A percentile compares a stretch with the other conserved stretches of the same genome.
Conservation (phyloP, 2,329 filamentous ascomycete genomes). For the Aspergillus aculeatus region DNA sequence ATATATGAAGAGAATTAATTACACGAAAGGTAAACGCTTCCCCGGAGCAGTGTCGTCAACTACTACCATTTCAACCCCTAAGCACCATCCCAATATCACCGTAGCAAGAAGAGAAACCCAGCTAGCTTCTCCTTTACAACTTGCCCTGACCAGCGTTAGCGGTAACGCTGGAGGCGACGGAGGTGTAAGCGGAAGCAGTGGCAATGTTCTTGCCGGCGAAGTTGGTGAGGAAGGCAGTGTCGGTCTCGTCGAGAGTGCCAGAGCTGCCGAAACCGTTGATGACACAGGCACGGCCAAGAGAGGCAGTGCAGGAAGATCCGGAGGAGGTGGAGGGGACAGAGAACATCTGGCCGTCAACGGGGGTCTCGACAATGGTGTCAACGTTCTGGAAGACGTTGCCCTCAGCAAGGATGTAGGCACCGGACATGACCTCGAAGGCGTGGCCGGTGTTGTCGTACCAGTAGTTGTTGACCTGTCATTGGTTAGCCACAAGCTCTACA, state of each 20-base stretch:
- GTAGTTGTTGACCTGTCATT: constrained; percentile 54
- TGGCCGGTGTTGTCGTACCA: constrained; percentile 57
- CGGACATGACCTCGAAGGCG: constrained; percentile 55
- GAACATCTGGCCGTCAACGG: constrained; percentile 41
- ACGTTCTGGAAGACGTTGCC: constrained; percentile 61
- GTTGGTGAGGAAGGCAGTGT: constrained; percentile 50
- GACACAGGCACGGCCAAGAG: constrained; percentile 53
- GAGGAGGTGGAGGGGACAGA: constrained; percentile 33
- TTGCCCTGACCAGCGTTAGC: constrained; percentile 50
- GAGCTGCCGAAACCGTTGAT: constrained; percentile 49
- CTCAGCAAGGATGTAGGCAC: constrained; percentile 53
- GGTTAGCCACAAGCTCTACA: no score
- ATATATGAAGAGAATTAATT: neutral
- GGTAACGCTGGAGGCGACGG: constrained; percentile 38
- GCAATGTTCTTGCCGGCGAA: constrained; percentile 57
- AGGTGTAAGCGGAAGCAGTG: constrained; percentile 38
- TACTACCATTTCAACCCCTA: neutral
- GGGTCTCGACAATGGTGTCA: constrained; percentile 33
- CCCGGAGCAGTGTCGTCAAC: neutral
- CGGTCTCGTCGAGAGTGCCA: constrained; percentile 38
- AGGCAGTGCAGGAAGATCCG: constrained; percentile 44
- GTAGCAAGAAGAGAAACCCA: neutral
- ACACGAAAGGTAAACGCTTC: neutral
- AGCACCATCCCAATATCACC: neutral
- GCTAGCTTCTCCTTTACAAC: constrained; percentile 28